Evolutionary conservation across 306 rosid species (phyloP).

Genomic region (Cajanus cajan): DNA sequence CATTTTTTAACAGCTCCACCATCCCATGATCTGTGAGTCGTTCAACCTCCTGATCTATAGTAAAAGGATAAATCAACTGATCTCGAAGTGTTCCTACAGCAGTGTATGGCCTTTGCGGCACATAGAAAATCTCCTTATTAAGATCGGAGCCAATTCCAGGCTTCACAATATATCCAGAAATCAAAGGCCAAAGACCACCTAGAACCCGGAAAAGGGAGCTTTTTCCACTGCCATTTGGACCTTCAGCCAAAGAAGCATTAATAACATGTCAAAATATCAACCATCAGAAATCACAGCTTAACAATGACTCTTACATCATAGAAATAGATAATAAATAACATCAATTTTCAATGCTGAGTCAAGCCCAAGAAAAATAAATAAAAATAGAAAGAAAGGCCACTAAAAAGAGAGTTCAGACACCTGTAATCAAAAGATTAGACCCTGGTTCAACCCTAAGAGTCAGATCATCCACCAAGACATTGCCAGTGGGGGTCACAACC

Average conservation of each 20-base stretch:
- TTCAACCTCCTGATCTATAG: slow-evolving; percentile 70
- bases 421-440: slow-evolving; percentile 95
- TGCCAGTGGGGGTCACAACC: slow-evolving; percentile 96
- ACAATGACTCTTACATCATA: neutral
- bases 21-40: slow-evolving; percentile 79
- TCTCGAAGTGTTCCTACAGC: slow-evolving; percentile 99
- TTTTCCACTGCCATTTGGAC: slow-evolving; percentile 99
- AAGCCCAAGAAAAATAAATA: slow-evolving; percentile 43
- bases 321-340: slow-evolving; percentile 9
- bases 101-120: slow-evolving; percentile 98
- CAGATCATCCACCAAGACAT: slow-evolving; percentile 91
- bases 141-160: slow-evolving; percentile 98
- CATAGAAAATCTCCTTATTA: slow-evolving; percentile 96
- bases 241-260: slow-evolving; percentile 52
- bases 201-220: slow-evolving; percentile 98
- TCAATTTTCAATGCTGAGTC: slow-evolving; percentile 38
- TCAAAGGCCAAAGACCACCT: slow-evolving; percentile 98
- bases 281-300: slow-evolving; percentile 5
- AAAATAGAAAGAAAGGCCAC: neutral
- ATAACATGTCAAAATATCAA: slow-evolving; percentile 27
- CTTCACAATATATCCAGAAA: slow-evolving; percentile 90
- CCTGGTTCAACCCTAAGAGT: slow-evolving; percentile 83
- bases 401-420: slow-evolving; percentile 39
- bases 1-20: slow-evolving; percentile 88
- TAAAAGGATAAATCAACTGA: slow-evolving; percentile 94